These are phyloP conservation scores for Quercus variabilis DNA, from an alignment of 306 rosid species.

Conservation along the genomic window DNA sequence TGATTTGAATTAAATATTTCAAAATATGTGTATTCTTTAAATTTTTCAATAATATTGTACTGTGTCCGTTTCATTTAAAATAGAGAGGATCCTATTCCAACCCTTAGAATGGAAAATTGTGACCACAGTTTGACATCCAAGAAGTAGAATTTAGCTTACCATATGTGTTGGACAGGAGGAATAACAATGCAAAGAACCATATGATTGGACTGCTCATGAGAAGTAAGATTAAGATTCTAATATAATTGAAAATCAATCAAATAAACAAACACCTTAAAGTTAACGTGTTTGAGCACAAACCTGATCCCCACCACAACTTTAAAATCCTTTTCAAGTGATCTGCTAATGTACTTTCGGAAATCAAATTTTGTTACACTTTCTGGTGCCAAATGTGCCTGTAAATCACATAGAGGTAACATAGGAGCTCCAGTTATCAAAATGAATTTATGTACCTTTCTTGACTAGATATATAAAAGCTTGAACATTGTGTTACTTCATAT, in stretches of 20 bases:
- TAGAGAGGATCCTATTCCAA: too few species aligned
- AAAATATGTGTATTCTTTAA: too few species aligned
- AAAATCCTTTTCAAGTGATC: slow-evolving; percentile 88
- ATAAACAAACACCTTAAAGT: not conserved
- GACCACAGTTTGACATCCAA: too few species aligned
- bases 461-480: not conserved
- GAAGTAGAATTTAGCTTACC: slow-evolving; percentile 38
- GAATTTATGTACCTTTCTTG: not conserved
- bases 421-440: not conserved
- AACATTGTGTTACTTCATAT: not conserved
- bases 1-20: not conserved
- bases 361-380: slow-evolving; percentile 56
- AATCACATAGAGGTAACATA: slow-evolving; percentile 11
- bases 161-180: slow-evolving; percentile 51
- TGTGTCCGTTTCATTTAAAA: not conserved
- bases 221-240: not conserved
- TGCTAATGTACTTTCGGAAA: slow-evolving; percentile 67
- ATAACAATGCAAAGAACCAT: slow-evolving; percentile 73
- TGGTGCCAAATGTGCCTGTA: slow-evolving; percentile 80
- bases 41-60: not conserved
- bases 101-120: not conserved
- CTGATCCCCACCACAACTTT: slow-evolving; percentile 78
- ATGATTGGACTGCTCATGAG: slow-evolving; percentile 62
- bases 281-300: slow-evolving; percentile 25
- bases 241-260: slow-evolving; percentile 5